Evolutionary conservation across 345 rosid genomes (phyloP), one percentile per base, ranked within the genome.

Genomic region (Eucalyptus cladocalyx): DNA sequence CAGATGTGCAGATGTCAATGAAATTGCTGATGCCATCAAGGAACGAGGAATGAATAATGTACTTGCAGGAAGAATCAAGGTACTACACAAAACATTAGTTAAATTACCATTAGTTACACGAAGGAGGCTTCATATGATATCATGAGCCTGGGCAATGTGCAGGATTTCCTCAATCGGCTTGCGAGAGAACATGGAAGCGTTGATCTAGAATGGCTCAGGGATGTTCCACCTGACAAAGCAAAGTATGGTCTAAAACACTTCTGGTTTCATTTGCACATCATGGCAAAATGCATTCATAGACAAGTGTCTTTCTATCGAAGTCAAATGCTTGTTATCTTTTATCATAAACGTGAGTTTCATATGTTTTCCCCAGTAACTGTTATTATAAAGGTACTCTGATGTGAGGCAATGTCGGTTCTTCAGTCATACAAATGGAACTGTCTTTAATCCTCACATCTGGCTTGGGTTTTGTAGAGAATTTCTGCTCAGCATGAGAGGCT

Each of bases 141-240:
- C 16, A 40, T 56, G 80, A 32, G 88, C 89, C 76, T 53, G 86
- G 89, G 76, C 89, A 86, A 92, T 89, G 51, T 92, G 94, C 95
- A 98, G 99, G 99, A 90, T 86, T 98, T 98, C 90, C 97, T 98
- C 69, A 89, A 96, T 88, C 94, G 99, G 62, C 87, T 97, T 87
- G 93, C 94, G 43, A 92, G 54, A 58, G 98, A 97, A 50, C 99
- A 97, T 89, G 98, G 94, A 89, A 94, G 96, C 92, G 83, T 94
- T 43, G 96, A 98, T 92, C 95, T 98, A 42, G 99, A 98, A 95
- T 97, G 99, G 99, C 90, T 98, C 91, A 95, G 99, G 91, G 98
- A 96, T 56, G 95, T 96, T 88, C 97, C 99, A n/a, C 98, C 99
- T 2, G 97, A 96, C 89, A 93, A 94, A 92, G 98, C 97, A 92